Evolutionary conservation across 2,329 filamentous ascomycete genomes (phyloP).

Genomic region (Colletotrichum sojae): DNA sequence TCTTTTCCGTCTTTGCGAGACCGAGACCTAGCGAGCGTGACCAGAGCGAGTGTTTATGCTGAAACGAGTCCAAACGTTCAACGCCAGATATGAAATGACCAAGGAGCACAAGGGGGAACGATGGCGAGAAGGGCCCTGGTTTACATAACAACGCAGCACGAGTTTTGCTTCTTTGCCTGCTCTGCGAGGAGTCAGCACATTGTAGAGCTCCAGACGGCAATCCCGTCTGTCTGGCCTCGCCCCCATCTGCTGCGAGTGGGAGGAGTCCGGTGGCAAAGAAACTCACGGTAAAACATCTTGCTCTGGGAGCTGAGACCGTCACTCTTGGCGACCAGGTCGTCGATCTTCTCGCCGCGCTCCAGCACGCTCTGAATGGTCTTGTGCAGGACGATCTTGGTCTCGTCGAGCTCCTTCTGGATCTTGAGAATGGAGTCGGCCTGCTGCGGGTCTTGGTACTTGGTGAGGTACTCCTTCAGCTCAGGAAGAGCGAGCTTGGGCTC

Average conservation of each 20-base stretch:
- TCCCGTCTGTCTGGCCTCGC: no score
- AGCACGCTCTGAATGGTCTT: slow-evolving; percentile 94
- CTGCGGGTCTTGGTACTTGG: slow-evolving; percentile 85
- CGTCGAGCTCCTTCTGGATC: slow-evolving; percentile 96
- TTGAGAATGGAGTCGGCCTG: slow-evolving; percentile 94
- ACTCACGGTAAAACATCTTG: slow-evolving; percentile 96
- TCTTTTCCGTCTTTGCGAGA: slow-evolving; percentile 11
- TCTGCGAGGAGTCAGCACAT: slow-evolving; percentile 51
- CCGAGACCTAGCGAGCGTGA: slow-evolving; percentile 26
- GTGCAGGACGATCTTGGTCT: slow-evolving; percentile 97
- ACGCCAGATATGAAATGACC: slow-evolving; percentile 46
- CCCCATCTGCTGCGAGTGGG: neutral
- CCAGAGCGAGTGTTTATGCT: slow-evolving; percentile 36
- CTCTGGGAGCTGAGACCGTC: slow-evolving; percentile 91
- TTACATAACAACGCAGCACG: slow-evolving; percentile 81
- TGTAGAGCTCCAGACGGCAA: neutral
- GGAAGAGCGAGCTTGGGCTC: slow-evolving; percentile 73
- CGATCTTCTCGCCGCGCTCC: slow-evolving; percentile 96
- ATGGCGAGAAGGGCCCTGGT: neutral
- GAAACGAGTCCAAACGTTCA: slow-evolving; percentile 42
- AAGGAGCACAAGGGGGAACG: slow-evolving; percentile 8
- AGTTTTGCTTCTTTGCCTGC: slow-evolving; percentile 85
- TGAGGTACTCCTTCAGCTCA: slow-evolving; percentile 82
- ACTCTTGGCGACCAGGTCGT: slow-evolving; percentile 93
- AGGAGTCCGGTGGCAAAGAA: neutral